These are phyloP conservation scores for Thuja plicata DNA, from an alignment of 83 land plant species.

Conservation along the genomic window DNA sequence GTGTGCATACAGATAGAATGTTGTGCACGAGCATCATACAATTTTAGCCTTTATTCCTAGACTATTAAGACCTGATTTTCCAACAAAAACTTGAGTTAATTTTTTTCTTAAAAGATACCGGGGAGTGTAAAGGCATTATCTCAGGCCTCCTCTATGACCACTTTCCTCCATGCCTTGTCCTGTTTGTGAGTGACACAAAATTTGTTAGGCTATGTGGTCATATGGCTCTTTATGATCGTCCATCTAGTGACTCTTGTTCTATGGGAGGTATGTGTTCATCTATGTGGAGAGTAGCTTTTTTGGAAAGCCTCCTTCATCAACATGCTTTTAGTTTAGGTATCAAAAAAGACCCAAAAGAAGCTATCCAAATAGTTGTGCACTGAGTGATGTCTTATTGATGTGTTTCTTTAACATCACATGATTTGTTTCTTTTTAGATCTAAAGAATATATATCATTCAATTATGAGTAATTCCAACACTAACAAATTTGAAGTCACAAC, in stretches of 20 bases:
- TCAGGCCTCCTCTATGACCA: conserved; percentile 30
- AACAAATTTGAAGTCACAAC: no score
- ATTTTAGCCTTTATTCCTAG: conserved; percentile 27
- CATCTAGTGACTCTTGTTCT: not conserved
- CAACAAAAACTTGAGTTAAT: conserved; percentile 30
- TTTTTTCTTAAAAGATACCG: conserved; percentile 30
- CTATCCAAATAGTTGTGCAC: no score
- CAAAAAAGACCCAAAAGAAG: no score
- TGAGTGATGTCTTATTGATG: no score
- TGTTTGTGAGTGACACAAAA: no score
- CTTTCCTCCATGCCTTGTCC: conserved; percentile 31
- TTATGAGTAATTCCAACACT: no score
- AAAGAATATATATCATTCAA: no score
- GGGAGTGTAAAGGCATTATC: conserved; percentile 32
- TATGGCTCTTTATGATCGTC: not conserved
- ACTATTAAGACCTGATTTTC: conserved; percentile 25
- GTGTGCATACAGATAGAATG: conserved; percentile 44
- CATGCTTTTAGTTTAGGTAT: no score
- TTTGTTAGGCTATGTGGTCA: not conserved
- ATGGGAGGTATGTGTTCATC: conserved; percentile 21
- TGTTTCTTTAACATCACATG: no score
- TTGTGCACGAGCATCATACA: conserved; percentile 33
- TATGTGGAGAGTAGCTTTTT: no score
- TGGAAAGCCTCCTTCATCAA: no score
- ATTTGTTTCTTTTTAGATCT: no score